Percentiles rank a stretch among this genome's conserved stretches.
Evolutionary conservation across 306 rosid species (phyloP).

Genomic region (Sicyos baderoa): DNA sequence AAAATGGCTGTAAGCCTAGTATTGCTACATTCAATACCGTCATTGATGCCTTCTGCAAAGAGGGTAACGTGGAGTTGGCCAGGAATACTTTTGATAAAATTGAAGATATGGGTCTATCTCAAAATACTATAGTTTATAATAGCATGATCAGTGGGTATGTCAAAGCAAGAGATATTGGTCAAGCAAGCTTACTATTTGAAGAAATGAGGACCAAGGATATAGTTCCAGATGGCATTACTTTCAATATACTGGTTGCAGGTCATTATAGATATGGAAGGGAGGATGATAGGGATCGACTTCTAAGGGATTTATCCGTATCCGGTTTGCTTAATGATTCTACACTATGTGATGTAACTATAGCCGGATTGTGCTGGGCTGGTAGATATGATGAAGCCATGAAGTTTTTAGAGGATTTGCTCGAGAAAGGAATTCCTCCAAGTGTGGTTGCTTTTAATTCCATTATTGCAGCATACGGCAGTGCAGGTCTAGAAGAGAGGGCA

Average conservation of each 20-base stretch:
- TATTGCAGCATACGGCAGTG: constrained; percentile 57
- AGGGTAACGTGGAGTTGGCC: constrained; percentile 55
- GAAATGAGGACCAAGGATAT: constrained; percentile 53
- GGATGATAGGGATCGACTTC: constrained; percentile 45
- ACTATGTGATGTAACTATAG: constrained; percentile 38
- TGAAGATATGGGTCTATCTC: constrained; percentile 31
- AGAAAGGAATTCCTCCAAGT: constrained; percentile 50
- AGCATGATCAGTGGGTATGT: constrained; percentile 62
- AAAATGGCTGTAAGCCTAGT: constrained; percentile 45
- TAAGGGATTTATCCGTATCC: constrained; percentile 31
- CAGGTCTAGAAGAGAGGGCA: constrained; percentile 53
- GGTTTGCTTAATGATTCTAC: constrained; percentile 40
- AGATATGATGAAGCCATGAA: constrained; percentile 43
- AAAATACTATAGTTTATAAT: constrained; percentile 37
- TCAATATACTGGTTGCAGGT: constrained; percentile 61
- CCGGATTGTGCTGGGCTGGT: constrained; percentile 68
- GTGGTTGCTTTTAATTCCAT: constrained; percentile 59
- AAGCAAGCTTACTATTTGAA: constrained; percentile 52
- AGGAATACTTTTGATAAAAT: constrained; percentile 45
- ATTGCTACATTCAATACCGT: constrained; percentile 35
- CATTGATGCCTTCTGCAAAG: constrained; percentile 57
- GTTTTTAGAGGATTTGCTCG: constrained; percentile 43
- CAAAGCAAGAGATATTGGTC: constrained; percentile 60
- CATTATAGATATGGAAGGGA: constrained; percentile 53
- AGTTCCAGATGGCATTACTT: constrained; percentile 59